Evolutionary conservation across 495 filamentous ascomycete genomes (phyloP).

Genomic region (Sporormia fimetaria): DNA sequence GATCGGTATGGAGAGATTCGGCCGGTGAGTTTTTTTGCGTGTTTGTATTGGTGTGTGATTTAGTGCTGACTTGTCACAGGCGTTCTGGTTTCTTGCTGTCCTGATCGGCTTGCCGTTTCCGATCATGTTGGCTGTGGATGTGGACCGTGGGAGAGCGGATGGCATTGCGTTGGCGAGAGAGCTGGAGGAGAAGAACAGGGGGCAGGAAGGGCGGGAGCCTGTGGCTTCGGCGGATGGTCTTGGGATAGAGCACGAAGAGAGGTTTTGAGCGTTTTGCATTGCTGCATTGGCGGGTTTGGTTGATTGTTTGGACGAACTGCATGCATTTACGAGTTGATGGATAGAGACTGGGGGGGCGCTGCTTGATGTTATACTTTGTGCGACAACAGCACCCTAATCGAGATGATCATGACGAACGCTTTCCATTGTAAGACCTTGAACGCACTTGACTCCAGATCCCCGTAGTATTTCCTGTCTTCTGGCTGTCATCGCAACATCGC

Average conservation of each 20-base stretch:
- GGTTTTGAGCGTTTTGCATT: no score
- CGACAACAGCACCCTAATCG: no score
- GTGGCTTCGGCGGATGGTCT: not conserved
- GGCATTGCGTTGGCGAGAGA: slow-evolving; percentile 57
- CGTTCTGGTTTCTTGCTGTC: slow-evolving; percentile 82
- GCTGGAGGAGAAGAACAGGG: slow-evolving; percentile 29
- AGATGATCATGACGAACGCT: no score
- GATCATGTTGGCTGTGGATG: slow-evolving; percentile 73
- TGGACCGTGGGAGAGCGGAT: slow-evolving; percentile 77
- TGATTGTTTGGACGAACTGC: no score
- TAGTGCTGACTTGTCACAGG: slow-evolving; percentile 27
- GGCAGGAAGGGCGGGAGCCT: not conserved
- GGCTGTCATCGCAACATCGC: no score
- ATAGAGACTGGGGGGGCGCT: no score
- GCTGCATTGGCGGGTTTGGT: no score
- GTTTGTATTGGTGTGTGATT: not conserved
- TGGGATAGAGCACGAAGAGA: slow-evolving; percentile 1
- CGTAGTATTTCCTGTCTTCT: no score
- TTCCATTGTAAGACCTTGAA: no score
- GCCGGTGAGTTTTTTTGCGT: slow-evolving; percentile 36
- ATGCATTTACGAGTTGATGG: no score
- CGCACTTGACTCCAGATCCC: no score
- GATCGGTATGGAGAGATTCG: slow-evolving; percentile 82
- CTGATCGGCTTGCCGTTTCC: slow-evolving; percentile 74
- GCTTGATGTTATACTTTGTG: no score